Evolutionary conservation across 148 eudicot species (phyloP).

Genomic region (Limonium bicolor): DNA sequence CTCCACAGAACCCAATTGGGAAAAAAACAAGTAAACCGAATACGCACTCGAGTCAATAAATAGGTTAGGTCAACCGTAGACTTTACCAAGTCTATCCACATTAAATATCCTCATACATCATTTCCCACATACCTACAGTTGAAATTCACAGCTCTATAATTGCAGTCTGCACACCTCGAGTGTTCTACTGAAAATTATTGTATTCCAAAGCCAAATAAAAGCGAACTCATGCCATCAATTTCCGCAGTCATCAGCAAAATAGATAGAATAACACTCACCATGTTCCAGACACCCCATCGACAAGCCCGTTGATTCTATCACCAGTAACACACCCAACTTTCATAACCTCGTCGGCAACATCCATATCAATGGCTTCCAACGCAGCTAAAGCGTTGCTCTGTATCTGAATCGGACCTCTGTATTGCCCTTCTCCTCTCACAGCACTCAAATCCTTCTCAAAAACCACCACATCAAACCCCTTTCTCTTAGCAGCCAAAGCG

Average conservation of each 20-base stretch:
- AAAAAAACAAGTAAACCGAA: too few species aligned
- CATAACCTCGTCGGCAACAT: conserved; percentile 86
- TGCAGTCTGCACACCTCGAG: too few species aligned
- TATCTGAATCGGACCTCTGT: conserved; percentile 92
- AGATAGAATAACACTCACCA: conserved; percentile 35
- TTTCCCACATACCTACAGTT: too few species aligned
- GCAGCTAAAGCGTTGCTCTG: conserved; percentile 96
- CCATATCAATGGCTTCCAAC: conserved; percentile 91
- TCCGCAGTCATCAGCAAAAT: too few species aligned
- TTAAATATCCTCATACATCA: too few species aligned
- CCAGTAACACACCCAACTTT: conserved; percentile 85
- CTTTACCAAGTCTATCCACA: too few species aligned
- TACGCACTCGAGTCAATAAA: too few species aligned
- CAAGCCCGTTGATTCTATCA: conserved; percentile 82
- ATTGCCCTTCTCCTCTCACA: conserved; percentile 87
- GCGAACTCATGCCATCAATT: too few species aligned
- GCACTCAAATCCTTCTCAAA: conserved; percentile 95
- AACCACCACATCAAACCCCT: conserved; percentile 79
- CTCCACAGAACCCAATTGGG: not conserved
- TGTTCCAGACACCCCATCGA: conserved; percentile 81
- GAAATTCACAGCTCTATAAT: too few species aligned
- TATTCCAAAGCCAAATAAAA: too few species aligned
- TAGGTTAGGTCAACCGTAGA: too few species aligned
- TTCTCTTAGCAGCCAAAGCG: conserved; percentile 82
- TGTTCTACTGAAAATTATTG: too few species aligned